A percentile compares a stretch with the other conserved stretches of the same genome.
phyloP scores from a whole-genome alignment of 148 eudicot species.

The Vaccinium myrtillus region DNA sequence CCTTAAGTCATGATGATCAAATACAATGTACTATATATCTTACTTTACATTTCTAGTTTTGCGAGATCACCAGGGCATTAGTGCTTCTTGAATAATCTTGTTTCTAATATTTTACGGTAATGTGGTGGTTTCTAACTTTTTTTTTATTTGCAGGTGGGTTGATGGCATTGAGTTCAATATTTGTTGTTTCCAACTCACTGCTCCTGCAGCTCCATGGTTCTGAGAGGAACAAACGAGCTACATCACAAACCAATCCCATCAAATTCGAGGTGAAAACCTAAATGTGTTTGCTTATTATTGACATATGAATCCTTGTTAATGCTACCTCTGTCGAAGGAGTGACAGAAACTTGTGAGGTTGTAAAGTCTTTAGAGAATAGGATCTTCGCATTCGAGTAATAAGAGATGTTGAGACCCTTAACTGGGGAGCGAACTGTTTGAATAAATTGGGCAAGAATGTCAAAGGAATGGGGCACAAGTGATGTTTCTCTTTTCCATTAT shows the following conservation, averaged over 20 bases:
- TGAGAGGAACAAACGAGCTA: constrained; percentile 36
- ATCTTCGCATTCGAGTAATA: not conserved
- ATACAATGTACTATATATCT: not conserved
- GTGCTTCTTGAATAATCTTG: not conserved
- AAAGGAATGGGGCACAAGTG: not conserved
- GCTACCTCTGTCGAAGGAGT: not conserved
- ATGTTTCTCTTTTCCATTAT: not conserved
- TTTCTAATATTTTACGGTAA: not conserved
- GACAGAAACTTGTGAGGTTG: not conserved
- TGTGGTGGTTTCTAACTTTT: not conserved
- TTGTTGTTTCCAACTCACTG: constrained; percentile 84
- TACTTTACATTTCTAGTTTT: not conserved
- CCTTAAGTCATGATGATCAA: not conserved
- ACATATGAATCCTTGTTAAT: not conserved
- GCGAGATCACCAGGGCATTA: not conserved
- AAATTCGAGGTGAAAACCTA: not conserved
- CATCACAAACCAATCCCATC: not conserved
- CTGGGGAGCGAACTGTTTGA: no score
- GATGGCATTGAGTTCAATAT: constrained; percentile 90
- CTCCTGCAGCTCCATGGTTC: constrained; percentile 73
- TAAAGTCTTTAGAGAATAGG: not conserved
- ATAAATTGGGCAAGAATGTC: not conserved
- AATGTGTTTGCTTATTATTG: not conserved
- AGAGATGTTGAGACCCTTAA: not conserved
- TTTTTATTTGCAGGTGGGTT: constrained; percentile 61